phyloP scores from a whole-genome alignment of 1,284 basidiomycete genomes.

The Irpex lacteus region DNA sequence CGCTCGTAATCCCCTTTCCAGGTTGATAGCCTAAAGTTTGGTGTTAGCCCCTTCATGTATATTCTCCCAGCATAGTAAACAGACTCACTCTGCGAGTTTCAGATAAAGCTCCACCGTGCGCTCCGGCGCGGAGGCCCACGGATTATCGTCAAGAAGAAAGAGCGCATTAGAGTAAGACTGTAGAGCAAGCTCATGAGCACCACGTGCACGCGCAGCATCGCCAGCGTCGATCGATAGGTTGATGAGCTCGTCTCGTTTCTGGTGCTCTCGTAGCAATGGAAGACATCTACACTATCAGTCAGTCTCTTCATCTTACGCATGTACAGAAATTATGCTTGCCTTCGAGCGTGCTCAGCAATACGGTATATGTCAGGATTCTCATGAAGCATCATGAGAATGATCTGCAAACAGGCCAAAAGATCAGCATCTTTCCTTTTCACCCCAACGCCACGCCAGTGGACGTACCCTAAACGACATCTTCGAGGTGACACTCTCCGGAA shows the following conservation, averaged over 20 bases:
- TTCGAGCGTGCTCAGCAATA: slow-evolving; percentile 65
- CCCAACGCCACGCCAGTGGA: too few relatives aligned
- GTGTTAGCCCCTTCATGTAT: neutral
- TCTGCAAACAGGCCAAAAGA: too few relatives aligned
- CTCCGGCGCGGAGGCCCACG: slow-evolving; percentile 48
- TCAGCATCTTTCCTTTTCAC: too few relatives aligned
- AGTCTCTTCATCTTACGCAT: neutral
- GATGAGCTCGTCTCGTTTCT: slow-evolving; percentile 57
- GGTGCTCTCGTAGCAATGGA: slow-evolving; percentile 53
- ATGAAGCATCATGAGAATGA: slow-evolving; percentile 69
- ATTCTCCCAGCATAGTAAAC: neutral
- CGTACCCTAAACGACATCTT: slow-evolving; percentile 72
- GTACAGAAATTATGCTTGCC: slow-evolving; percentile 31
- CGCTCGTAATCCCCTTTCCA: slow-evolving; percentile 51
- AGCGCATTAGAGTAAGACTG: slow-evolving; percentile 58
- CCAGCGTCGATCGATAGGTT: slow-evolving; percentile 63
- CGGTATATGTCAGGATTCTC: slow-evolving; percentile 63
- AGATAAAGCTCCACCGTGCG: slow-evolving; percentile 51
- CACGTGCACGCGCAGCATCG: slow-evolving; percentile 64
- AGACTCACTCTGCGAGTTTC: slow-evolving; percentile 57
- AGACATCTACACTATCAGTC: slow-evolving; percentile 44
- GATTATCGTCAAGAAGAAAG: slow-evolving; percentile 47
- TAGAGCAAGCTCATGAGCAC: slow-evolving; percentile 69
- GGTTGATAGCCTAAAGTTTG: slow-evolving; percentile 43
- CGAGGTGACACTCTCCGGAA: slow-evolving; percentile 49